Percentiles rank a stretch among this genome's conserved stretches.
phyloP scores from a whole-genome alignment of 331 rosid species.

The Cydonia oblonga region DNA sequence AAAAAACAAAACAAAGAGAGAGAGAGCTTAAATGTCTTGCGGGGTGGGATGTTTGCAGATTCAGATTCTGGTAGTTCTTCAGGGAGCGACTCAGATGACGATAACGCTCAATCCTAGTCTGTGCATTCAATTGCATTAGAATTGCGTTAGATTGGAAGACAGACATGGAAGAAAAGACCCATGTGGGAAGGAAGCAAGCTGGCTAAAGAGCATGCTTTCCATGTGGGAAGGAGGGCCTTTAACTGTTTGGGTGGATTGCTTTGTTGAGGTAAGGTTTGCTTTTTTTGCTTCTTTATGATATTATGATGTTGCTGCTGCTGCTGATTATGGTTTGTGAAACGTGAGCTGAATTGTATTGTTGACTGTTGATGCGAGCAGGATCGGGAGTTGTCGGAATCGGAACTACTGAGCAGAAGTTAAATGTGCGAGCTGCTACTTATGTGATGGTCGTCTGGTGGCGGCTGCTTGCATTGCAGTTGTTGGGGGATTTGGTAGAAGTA shows the following conservation, averaged over 20 bases:
- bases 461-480: background rate
- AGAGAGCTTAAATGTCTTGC: background rate
- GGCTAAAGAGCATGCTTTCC: conserved; percentile 10
- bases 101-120: conserved; percentile 54
- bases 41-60: conserved; percentile 31
- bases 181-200: background rate
- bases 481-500: background rate
- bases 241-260: background rate
- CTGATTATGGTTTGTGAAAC: background rate
- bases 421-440: background rate
- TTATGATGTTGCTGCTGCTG: background rate
- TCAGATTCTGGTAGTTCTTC: conserved; percentile 93
- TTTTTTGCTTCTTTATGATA: background rate
- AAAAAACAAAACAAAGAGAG: background rate
- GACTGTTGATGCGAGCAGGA: background rate
- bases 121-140: background rate
- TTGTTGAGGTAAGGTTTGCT: background rate
- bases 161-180: background rate
- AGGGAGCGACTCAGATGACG: conserved; percentile 83
- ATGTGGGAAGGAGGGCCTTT: background rate
- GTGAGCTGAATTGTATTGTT: background rate
- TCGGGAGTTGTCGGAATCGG: background rate
- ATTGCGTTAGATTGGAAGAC: conserved; percentile 1
- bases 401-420: background rate
- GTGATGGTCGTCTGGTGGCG: background rate